phyloP scores from a whole-genome alignment of 2,329 filamentous ascomycete species.

The Aspergillus vadensis region DNA sequence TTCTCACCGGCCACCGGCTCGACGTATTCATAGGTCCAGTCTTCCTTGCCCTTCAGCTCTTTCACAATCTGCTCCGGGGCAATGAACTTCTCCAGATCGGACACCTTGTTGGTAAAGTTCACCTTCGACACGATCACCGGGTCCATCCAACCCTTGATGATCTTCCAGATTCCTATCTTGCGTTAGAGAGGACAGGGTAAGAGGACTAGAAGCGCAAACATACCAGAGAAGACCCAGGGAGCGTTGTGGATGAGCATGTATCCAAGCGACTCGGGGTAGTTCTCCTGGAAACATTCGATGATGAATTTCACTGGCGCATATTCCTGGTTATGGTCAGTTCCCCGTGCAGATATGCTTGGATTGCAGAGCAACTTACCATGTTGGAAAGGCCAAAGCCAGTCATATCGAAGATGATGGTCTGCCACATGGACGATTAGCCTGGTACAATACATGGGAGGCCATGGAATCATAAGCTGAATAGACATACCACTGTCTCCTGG shows the following conservation, averaged over 20 bases:
- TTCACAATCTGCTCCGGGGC: slow-evolving; percentile 67
- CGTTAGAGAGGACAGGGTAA: not conserved
- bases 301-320: slow-evolving; percentile 97
- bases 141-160: slow-evolving; percentile 93
- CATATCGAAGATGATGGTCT: slow-evolving; percentile 95
- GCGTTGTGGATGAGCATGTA: slow-evolving; percentile 89
- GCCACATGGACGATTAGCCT: not conserved
- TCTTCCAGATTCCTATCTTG: slow-evolving; percentile 76
- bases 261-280: slow-evolving; percentile 93
- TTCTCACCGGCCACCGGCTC: slow-evolving; percentile 79
- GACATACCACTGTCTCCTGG: slow-evolving; percentile 81
- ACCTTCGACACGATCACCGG: slow-evolving; percentile 93
- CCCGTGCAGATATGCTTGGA: no score
- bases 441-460: not conserved
- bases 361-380: slow-evolving; percentile 63
- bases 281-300: slow-evolving; percentile 97
- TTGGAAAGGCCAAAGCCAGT: slow-evolving; percentile 89
- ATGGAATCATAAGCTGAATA: not conserved
- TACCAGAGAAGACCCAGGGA: slow-evolving; percentile 87
- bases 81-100: slow-evolving; percentile 77
- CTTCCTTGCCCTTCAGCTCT: slow-evolving; percentile 79
- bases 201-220: slow-evolving; percentile 22
- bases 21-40: slow-evolving; percentile 77
- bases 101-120: slow-evolving; percentile 78
- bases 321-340: slow-evolving; percentile 56